Percentiles rank a stretch among this genome's conserved stretches.
phyloP scores from a whole-genome alignment of 257 asterid species.

The Leptodermis oblonga region DNA sequence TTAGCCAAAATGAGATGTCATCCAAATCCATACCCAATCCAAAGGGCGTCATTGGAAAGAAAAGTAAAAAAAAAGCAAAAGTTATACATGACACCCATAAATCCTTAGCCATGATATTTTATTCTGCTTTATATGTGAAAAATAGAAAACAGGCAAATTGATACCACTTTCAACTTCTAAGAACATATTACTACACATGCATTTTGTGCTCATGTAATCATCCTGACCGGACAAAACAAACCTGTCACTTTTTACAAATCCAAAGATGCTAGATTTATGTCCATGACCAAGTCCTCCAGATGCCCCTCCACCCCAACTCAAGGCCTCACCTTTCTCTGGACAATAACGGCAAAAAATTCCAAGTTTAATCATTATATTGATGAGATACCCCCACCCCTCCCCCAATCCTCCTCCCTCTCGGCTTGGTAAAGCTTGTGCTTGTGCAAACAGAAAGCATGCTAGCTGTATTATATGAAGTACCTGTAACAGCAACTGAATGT shows the following conservation, averaged over 20 bases:
- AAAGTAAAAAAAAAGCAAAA: neutral
- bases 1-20: neutral
- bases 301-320: constrained; percentile 98
- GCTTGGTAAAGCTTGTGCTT: neutral
- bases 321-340: constrained; percentile 79
- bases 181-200: constrained; percentile 6
- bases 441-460: neutral
- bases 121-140: neutral
- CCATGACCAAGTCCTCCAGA: constrained; percentile 98
- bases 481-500: constrained; percentile 96
- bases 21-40: neutral
- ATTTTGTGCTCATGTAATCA: neutral
- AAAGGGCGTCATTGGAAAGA: neutral
- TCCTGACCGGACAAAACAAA: constrained; percentile 24
- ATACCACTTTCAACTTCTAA: neutral
- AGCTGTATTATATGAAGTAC: constrained; percentile 21
- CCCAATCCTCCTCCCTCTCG: too few relatives aligned
- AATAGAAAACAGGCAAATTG: neutral
- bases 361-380: constrained; percentile 10
- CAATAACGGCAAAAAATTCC: constrained; percentile 10
- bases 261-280: constrained; percentile 64
- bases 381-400: neutral
- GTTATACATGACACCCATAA: neutral
- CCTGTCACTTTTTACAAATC: constrained; percentile 78
- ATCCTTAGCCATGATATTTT: neutral